Base-by-base conservation (phyloP, 805 yeast genomes). In the Saturnispora galanensis region DNA sequence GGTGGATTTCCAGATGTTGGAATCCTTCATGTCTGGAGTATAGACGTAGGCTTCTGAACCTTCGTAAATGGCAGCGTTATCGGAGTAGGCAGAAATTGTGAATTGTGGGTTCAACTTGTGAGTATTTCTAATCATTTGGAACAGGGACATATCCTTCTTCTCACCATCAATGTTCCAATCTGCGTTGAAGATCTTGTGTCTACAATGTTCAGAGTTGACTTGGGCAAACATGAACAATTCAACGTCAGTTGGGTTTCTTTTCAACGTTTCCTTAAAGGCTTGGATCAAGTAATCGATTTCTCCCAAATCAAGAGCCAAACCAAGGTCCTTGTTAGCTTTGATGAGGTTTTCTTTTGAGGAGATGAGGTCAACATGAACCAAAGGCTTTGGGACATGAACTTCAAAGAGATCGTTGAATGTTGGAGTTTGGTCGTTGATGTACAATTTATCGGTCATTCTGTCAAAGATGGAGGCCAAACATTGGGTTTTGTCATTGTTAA, bases 181-280 rank as follows among this genome's bases (percentile, higher is more conserved):
- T 36, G 99, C 98, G 59, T 93, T 93, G 74, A 93, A 93, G 54
- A 93, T 93, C 70, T 93, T 93, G 70, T 93, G 99, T 65, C 99
- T 85, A 71, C 99, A 93, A 69, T 93, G 99, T 68, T 93, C 99
- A 21, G 97, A 88, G 71, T 93, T 93, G 54, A 93, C 98, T 69
- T 93, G 99, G 35, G 98, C 99, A 71, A 93, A 93, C 97, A 93
- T 93, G 67, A 93, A 93, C 50, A 93, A 72, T 67, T 93, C 99
- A 18, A 88, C 97, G 64, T 93, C 98, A 30, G 97, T 90, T 44
- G 98, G 97, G 61, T 89, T 86, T 65, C 97, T 79, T 39, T 82
- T 79, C 52, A 82, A 68, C 31, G 73, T 74, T 42, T 81, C 71
- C 46, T 78, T 83, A 69, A 93, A 93, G 1, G 97, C 94, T 29